Base-by-base conservation (phyloP, 176 grass and related monocot species). In the Saccharum officinarum region DNA sequence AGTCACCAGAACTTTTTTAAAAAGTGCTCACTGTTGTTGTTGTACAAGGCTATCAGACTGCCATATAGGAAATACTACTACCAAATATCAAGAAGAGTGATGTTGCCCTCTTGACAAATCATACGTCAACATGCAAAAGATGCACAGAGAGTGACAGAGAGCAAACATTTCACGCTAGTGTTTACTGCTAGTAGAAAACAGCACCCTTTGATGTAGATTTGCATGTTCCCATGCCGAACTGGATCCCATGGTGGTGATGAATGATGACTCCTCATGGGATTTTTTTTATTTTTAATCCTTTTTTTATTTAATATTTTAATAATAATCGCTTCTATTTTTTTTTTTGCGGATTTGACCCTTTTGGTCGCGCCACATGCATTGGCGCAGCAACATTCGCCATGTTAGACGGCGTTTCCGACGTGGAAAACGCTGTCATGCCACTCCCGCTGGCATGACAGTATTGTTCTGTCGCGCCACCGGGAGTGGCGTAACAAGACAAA, bases 221-320 rank as follows among this genome's bases (percentile, higher is more conserved):
- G 71, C 85, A 76, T 76, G 69, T 70, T 82, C 69, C 41, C 3
- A 55, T 52, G 70, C 49, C 76, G 34, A 82, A 80, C 49, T 84
- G 61, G 76, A 87, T 80, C 85, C 76, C 69, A 52, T 14, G 85
- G 25, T 83, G 84, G 62, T 65, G 85, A 34, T 80, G 80, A 91
- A 0, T 52, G 89, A 37, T 81, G 89, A 91, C 89, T 66, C 89
- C 50, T 84, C 76, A 13, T 71, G 89, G 85, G n/a, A n/a, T n/a
- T n/a, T n/a, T n/a, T n/a, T n/a, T n/a, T n/a, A n/a, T n/a, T n/a
- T n/a, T n/a, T n/a, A n/a, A n/a, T n/a, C n/a, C n/a, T n/a, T n/a
- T n/a, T n/a, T n/a, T n/a, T n/a, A n/a, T n/a, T n/a, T n/a, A n/a
- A n/a, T n/a, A n/a, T n/a, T n/a, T n/a, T n/a, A n/a, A n/a, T n/a